A percentile compares a stretch with the other conserved stretches of the same genome.
Conservation (phyloP, 2,329 filamentous ascomycete genomes). For the Cladobotryum mycophilum region DNA sequence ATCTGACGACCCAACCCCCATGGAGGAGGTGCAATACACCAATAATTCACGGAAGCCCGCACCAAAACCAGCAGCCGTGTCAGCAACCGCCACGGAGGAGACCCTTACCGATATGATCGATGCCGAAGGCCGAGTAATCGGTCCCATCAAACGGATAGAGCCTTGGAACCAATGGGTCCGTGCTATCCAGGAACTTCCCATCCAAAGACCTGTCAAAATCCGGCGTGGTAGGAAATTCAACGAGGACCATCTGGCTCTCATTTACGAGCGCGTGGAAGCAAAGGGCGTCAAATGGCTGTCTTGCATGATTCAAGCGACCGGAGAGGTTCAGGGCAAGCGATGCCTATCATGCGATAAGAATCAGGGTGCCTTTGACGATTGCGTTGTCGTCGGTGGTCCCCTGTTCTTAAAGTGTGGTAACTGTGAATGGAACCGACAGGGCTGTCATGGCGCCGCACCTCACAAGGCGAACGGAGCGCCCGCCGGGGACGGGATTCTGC, state of each 20-base stretch:
- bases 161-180: conserved; percentile 36
- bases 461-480: not conserved
- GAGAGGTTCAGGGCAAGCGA: conserved; percentile 32
- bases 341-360: conserved; percentile 38
- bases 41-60: conserved; percentile 3
- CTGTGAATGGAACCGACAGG: conserved; percentile 43
- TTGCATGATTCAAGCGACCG: conserved; percentile 45
- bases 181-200: conserved; percentile 30
- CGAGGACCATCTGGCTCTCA: conserved; percentile 30
- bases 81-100: conserved; percentile 7
- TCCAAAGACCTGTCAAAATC: conserved; percentile 35
- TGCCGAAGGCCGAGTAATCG: conserved; percentile 32
- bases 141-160: conserved; percentile 30
- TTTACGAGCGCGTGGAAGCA: conserved; percentile 36
- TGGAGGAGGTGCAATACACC: conserved; percentile 17
- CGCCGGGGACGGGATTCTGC: not conserved
- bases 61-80: not conserved
- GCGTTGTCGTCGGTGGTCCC: conserved; percentile 36
- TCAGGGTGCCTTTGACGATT: conserved; percentile 39
- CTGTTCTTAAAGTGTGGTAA: conserved; percentile 44
- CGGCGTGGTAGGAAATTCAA: conserved; percentile 38
- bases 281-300: conserved; percentile 42
- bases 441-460: conserved; percentile 26
- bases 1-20: conserved; percentile 8
- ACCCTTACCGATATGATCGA: conserved; percentile 31